Conservation (phyloP, 495 filamentous ascomycete genomes). For the Neohortaea acidophila region DNA sequence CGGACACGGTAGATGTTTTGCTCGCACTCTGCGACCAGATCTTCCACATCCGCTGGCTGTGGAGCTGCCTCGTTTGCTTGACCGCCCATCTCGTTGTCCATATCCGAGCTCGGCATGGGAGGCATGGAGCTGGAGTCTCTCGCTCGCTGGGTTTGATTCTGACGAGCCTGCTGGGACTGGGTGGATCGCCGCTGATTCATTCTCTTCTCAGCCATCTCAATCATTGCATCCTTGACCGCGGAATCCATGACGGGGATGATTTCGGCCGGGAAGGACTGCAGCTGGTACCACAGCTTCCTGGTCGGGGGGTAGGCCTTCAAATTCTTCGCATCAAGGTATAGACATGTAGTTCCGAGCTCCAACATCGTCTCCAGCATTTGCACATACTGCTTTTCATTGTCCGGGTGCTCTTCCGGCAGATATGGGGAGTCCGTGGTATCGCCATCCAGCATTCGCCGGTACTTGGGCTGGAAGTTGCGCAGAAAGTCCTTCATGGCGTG, state of each 20-base stretch:
- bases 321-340: slow-evolving; percentile 80
- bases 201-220: slow-evolving; percentile 61
- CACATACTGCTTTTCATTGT: slow-evolving; percentile 60
- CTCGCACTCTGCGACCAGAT: slow-evolving; percentile 48
- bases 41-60: slow-evolving; percentile 34
- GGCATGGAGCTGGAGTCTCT: slow-evolving; percentile 54
- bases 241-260: slow-evolving; percentile 96
- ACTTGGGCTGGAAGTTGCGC: slow-evolving; percentile 75
- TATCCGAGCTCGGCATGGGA: slow-evolving; percentile 60
- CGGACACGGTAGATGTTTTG: slow-evolving; percentile 68
- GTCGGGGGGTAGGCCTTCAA: slow-evolving; percentile 88
- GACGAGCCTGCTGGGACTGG: slow-evolving; percentile 32
- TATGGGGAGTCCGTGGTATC: slow-evolving; percentile 54
- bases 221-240: slow-evolving; percentile 79
- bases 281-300: slow-evolving; percentile 85
- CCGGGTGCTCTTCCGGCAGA: slow-evolving; percentile 37
- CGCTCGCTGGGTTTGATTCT: slow-evolving; percentile 27
- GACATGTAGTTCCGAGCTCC: slow-evolving; percentile 58
- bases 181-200: slow-evolving; percentile 54
- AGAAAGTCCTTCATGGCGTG: slow-evolving; percentile 80
- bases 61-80: slow-evolving; percentile 1
- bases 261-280: slow-evolving; percentile 83
- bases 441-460: slow-evolving; percentile 78
- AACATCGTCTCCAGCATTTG: slow-evolving; percentile 82
- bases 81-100: slow-evolving; percentile 32